Percentiles rank a stretch among this genome's conserved stretches.
Evolutionary conservation across 176 grass and related monocot genomes (phyloP).

Genomic region (Cenchrus purpureus): DNA sequence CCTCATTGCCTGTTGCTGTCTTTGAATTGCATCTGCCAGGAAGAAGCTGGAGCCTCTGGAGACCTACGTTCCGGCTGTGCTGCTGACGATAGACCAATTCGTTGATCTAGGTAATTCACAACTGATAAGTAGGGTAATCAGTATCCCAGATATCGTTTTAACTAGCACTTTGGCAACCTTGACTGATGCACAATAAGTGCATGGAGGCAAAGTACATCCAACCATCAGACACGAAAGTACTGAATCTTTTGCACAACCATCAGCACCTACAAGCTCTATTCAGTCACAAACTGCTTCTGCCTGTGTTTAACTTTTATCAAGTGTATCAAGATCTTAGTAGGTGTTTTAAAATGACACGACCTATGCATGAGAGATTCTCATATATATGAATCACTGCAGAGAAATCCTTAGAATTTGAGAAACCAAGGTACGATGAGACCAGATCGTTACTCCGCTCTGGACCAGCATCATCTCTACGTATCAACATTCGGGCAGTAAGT

Average conservation of each 20-base stretch:
- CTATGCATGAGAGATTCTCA: not conserved
- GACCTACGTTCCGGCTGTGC: conserved; percentile 77
- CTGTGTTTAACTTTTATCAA: not conserved
- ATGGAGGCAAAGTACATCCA: no score
- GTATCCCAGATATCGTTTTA: not conserved
- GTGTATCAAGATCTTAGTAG: not conserved
- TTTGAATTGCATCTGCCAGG: conserved; percentile 45
- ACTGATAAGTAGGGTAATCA: not conserved
- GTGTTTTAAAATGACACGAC: not conserved
- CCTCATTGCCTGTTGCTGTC: not conserved
- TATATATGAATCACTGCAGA: conserved; percentile 57
- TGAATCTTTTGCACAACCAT: no score
- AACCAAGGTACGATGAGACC: conserved; percentile 70
- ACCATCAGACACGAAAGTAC: no score
- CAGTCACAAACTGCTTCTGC: not conserved
- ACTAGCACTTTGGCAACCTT: not conserved
- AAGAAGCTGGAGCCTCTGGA: conserved; percentile 96
- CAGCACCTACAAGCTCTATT: no score
- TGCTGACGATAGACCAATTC: conserved; percentile 84
- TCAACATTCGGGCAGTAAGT: conserved; percentile 95
- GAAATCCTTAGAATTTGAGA: conserved; percentile 68
- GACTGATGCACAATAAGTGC: not conserved
- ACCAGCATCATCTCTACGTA: conserved; percentile 71
- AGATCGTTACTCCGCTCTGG: conserved; percentile 85
- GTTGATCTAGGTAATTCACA: conserved; percentile 67